Conservation (phyloP, 139 green algal species). For the Picochlorum sp. region DNA sequence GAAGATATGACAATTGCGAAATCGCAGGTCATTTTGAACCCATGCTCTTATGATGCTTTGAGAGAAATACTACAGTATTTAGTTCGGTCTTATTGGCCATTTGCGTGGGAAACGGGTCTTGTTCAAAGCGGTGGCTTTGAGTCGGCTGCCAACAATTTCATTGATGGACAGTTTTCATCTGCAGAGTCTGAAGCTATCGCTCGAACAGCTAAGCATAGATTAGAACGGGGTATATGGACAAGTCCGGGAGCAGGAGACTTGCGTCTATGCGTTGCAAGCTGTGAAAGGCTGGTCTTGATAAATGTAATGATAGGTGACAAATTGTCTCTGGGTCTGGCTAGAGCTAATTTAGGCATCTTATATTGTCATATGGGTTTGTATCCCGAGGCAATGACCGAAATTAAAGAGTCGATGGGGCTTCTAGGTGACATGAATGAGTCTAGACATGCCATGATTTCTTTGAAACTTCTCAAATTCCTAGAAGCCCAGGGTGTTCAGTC, state of each 20-base stretch:
- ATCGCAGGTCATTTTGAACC: slow-evolving; percentile 31
- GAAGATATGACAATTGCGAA: slow-evolving; percentile 16
- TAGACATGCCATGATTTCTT: too few species aligned
- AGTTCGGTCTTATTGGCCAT: slow-evolving; percentile 78
- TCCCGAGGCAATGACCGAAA: slow-evolving; percentile 19
- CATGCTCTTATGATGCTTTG: slow-evolving; percentile 41
- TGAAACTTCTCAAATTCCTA: too few species aligned
- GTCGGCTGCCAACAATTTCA: slow-evolving; percentile 12
- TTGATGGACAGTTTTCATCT: slow-evolving; percentile 1
- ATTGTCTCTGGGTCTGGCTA: too few species aligned
- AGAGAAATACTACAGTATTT: slow-evolving; percentile 62
- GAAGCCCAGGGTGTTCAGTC: too few species aligned
- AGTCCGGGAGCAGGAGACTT: slow-evolving; percentile 57
- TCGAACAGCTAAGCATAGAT: slow-evolving; percentile 46
- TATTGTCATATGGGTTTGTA: slow-evolving; percentile 41
- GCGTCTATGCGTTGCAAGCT: slow-evolving; percentile 35
- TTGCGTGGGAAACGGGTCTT: slow-evolving; percentile 43
- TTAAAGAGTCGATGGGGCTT: too few species aligned
- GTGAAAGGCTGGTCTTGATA: slow-evolving; percentile 61
- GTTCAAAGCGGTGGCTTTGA: slow-evolving; percentile 51
- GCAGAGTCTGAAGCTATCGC: slow-evolving; percentile 30
- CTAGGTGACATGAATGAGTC: too few species aligned
- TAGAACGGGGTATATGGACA: slow-evolving; percentile 75
- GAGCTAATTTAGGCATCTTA: slow-evolving; percentile 43
- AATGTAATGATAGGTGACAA: slow-evolving; percentile 29